A percentile compares a stretch with the other conserved stretches of the same genome.
phyloP scores from a whole-genome alignment of 192 early-diverging fungal genomes.

The Obelidium mucronatum region DNA sequence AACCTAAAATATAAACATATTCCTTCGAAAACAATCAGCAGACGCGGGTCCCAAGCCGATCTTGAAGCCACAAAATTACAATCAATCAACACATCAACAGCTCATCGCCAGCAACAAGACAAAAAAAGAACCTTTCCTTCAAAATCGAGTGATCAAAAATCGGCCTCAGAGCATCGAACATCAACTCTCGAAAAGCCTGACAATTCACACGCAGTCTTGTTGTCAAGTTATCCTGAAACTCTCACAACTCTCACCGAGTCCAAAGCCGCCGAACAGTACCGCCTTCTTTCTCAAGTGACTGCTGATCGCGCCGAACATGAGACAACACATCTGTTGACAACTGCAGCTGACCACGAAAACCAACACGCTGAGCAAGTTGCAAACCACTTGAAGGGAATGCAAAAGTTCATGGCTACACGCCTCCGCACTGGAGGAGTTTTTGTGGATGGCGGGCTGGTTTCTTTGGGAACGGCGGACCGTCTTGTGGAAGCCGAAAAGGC shows the following conservation, averaged over 20 bases:
- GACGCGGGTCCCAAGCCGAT: no score
- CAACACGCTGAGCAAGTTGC: conserved; percentile 11
- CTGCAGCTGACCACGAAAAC: not conserved
- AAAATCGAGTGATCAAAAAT: no score
- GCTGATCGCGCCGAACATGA: conserved; percentile 5
- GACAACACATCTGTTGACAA: not conserved
- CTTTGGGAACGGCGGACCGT: not conserved
- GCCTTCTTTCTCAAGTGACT: not conserved
- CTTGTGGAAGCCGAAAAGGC: conserved; percentile 7
- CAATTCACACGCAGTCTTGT: no score
- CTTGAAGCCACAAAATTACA: no score
- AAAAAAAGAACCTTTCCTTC: no score
- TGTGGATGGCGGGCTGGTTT: not conserved
- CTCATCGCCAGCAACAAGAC: no score
- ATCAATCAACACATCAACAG: not conserved
- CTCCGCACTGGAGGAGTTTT: conserved; percentile 4
- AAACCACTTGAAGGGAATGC: conserved; percentile 17
- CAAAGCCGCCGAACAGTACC: conserved; percentile 6
- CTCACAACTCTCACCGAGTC: not conserved
- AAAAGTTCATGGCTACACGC: not conserved
- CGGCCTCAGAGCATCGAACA: no score
- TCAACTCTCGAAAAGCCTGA: no score
- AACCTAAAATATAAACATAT: conserved; percentile 2
- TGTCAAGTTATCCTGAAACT: no score
- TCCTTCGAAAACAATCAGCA: not conserved